Evolutionary conservation across 2,329 filamentous ascomycete genomes (phyloP), one percentile per base, ranked within the genome.

Genomic region (Calonectria hawksworthii): DNA sequence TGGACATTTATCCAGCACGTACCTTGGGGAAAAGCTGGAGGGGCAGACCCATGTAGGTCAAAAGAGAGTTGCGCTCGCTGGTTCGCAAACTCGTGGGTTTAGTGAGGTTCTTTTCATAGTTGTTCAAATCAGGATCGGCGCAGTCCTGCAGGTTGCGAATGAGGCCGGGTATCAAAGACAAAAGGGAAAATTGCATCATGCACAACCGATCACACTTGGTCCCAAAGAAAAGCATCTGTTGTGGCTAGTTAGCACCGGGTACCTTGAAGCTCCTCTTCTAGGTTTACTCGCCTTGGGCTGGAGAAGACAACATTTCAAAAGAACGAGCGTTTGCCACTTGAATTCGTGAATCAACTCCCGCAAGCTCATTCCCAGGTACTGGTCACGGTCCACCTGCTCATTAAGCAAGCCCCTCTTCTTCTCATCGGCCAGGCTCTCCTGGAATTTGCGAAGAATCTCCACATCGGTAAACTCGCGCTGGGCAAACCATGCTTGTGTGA

Each of bases 151-250:
- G 90, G 81, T 94, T 95, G 81, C 95, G 93, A 82, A 99, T 93
- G 72, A 99, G 91, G 74, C 96, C 96, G 61, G 97, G 97, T 87
- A 99, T 98, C 82, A 99, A 89, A 68, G 96, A 98, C 80, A 99
- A 94, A 59, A 99, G 91, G 54, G 96, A 97, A 87, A 99, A 99
- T 85, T 99, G 97, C 86, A 98, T 96, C 94, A 99, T 98, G 90
- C 97, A 99, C 79, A 99, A 88, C 77, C 94, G 92, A 85, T 99
- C 97, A 85, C 97, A 99, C 80, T 96, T 93, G n/a, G 96, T 96
- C 76, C 97, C 96, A 82, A 99, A 99, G 87, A 99, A 99, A 69
- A 99, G 93, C 94, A 99, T 99, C 96, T 98, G 32, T 34, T 11
- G 21, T 61, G 34, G 66, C 77, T 34, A 72, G 73, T 78, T 34